These are phyloP conservation scores for Chytriomyces confervae DNA, from an alignment of 192 early-diverging fungal genomes.

Conservation along the genomic window DNA sequence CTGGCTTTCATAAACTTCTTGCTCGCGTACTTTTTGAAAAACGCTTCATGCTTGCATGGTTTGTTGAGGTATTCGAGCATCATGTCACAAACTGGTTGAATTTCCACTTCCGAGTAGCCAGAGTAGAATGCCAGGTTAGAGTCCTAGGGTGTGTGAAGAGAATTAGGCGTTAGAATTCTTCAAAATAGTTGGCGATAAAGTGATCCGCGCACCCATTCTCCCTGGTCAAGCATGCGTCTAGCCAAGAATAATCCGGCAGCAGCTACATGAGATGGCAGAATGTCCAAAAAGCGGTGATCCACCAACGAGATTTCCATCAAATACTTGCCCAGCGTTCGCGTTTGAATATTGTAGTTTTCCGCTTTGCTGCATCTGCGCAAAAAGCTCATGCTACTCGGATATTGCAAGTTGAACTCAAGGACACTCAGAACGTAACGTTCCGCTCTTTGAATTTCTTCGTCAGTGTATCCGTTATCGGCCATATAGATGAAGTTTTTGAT, in stretches of 20 bases:
- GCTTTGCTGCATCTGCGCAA: slow-evolving; percentile 86
- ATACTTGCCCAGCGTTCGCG: slow-evolving; percentile 93
- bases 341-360: slow-evolving; percentile 88
- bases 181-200: background rate
- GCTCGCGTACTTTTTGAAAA: slow-evolving; percentile 86
- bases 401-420: slow-evolving; percentile 85
- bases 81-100: slow-evolving; percentile 66
- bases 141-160: slow-evolving; percentile 42
- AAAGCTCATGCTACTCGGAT: slow-evolving; percentile 92
- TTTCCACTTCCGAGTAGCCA: slow-evolving; percentile 74
- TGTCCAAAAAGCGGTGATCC: slow-evolving; percentile 79
- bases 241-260: slow-evolving; percentile 83
- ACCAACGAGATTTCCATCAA: slow-evolving; percentile 92
- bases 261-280: slow-evolving; percentile 75
- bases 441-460: slow-evolving; percentile 86
- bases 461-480: slow-evolving; percentile 74
- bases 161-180: no score
- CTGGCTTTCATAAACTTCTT: slow-evolving; percentile 82
- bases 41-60: slow-evolving; percentile 61
- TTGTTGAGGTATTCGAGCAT: slow-evolving; percentile 74
- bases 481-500: slow-evolving; percentile 86
- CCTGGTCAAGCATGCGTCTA: slow-evolving; percentile 75
- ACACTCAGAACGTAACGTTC: slow-evolving; percentile 91
- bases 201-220: slow-evolving; percentile 70
- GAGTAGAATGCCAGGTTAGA: slow-evolving; percentile 77